phyloP scores from a whole-genome alignment of 2,329 filamentous ascomycete species.

The Sporothrix euskadiensis region DNA sequence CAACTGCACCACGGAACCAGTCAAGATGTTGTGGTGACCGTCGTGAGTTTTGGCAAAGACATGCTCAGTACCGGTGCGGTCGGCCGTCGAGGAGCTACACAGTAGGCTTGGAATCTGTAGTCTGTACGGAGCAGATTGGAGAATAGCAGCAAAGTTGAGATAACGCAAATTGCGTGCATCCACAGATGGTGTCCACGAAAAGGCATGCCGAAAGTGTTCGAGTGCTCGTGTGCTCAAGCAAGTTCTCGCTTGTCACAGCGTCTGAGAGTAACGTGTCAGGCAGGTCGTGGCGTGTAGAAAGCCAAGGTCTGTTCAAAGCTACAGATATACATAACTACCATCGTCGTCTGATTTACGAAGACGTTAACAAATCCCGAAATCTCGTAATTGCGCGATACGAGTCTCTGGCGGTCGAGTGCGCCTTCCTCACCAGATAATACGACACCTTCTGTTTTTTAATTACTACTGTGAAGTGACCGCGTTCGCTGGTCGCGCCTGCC shows the following conservation, averaged over 20 bases:
- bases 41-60: neutral
- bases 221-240: neutral
- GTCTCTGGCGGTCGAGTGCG: neutral
- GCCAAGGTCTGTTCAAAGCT: neutral
- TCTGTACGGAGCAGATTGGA: neutral
- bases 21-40: neutral
- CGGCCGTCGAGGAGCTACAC: too few species aligned
- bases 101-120: too few species aligned
- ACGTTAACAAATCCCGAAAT: neutral
- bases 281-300: neutral
- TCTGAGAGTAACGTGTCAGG: neutral
- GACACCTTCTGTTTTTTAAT: neutral
- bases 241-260: neutral
- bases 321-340: neutral
- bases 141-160: neutral
- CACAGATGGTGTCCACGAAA: neutral
- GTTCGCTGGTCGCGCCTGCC: slow-evolving; percentile 6
- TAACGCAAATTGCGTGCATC: slow-evolving; percentile 17
- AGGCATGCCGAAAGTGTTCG: neutral
- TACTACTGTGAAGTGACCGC: neutral
- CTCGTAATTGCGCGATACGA: slow-evolving; percentile 19
- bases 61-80: neutral
- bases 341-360: neutral
- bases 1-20: neutral
- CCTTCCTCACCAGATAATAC: neutral